phyloP scores from a whole-genome alignment of 176 grass and related monocot genomes.

The Cenchrus fungigraminus region DNA sequence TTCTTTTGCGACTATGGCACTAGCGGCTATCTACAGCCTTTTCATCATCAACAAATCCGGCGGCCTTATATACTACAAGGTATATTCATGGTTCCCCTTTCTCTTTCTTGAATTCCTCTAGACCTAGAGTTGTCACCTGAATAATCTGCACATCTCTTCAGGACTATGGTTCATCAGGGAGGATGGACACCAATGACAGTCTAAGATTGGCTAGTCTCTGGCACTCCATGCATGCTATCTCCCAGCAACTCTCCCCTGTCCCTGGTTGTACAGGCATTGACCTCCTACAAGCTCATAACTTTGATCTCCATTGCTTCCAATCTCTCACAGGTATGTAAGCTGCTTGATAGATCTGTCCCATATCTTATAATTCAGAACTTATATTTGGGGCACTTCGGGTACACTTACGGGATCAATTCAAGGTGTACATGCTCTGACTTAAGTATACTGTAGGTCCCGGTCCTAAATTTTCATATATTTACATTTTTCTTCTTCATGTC shows the following conservation, averaged over 20 bases:
- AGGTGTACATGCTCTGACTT: background rate
- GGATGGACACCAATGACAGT: constrained; percentile 97
- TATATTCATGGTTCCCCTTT: constrained; percentile 30
- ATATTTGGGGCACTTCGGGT: background rate
- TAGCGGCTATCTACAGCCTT: constrained; percentile 88
- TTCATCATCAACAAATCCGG: constrained; percentile 99
- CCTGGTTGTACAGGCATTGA: constrained; percentile 81
- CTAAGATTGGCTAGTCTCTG: constrained; percentile 90
- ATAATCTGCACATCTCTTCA: constrained; percentile 36
- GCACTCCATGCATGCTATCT: constrained; percentile 98
- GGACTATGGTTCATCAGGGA: constrained; percentile 81
- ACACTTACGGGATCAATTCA: background rate
- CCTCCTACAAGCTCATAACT: constrained; percentile 83
- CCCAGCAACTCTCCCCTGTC: constrained; percentile 88
- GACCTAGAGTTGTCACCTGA: constrained; percentile 18
- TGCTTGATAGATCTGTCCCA: background rate
- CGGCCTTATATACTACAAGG: constrained; percentile 95
- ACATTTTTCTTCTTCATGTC: background rate
- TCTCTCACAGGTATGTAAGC: constrained; percentile 73
- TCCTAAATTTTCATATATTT: background rate
- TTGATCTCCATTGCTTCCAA: constrained; percentile 95
- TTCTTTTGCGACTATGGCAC: constrained; percentile 30
- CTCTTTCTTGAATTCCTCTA: constrained; percentile 5
- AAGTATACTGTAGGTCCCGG: background rate
- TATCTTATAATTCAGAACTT: background rate